These are phyloP conservation scores for Fagus crenata DNA, from an alignment of 306 rosid genomes.

Conservation along the genomic window DNA sequence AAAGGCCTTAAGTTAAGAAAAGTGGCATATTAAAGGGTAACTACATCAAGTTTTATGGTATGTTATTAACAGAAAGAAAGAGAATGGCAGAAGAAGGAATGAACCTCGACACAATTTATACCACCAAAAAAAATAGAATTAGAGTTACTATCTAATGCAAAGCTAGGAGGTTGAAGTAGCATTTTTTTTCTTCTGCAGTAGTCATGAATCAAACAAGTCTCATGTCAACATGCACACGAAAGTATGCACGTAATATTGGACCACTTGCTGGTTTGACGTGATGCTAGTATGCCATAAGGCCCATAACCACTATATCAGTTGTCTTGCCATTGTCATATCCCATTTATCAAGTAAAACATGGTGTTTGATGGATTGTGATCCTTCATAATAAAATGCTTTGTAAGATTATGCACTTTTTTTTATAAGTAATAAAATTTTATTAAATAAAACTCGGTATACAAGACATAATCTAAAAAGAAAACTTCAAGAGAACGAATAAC, in stretches of 20 bases:
- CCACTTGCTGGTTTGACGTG: not conserved
- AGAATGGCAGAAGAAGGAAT: not conserved
- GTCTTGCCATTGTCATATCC: not conserved
- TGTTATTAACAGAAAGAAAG: not conserved
- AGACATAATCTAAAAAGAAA: no score
- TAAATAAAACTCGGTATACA: no score
- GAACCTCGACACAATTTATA: not conserved
- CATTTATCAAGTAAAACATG: not conserved
- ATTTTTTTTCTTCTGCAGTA: not conserved
- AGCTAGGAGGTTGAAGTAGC: not conserved
- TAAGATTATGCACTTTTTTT: no score
- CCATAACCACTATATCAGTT: not conserved
- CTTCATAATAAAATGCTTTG: not conserved
- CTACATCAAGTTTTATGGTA: not conserved
- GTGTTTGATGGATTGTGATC: not conserved
- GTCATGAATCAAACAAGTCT: not conserved
- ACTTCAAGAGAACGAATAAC: no score
- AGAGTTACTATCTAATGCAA: not conserved
- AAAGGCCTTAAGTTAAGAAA: not conserved
- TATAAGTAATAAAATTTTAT: no score
- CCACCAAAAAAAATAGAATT: not conserved
- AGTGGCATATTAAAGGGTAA: conserved; percentile 12
- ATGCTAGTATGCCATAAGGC: not conserved
- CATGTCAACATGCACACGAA: not conserved
- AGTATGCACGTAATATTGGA: not conserved